These are phyloP conservation scores for Populus euphratica DNA, from an alignment of 345 rosid genomes.

Conservation along the genomic window DNA sequence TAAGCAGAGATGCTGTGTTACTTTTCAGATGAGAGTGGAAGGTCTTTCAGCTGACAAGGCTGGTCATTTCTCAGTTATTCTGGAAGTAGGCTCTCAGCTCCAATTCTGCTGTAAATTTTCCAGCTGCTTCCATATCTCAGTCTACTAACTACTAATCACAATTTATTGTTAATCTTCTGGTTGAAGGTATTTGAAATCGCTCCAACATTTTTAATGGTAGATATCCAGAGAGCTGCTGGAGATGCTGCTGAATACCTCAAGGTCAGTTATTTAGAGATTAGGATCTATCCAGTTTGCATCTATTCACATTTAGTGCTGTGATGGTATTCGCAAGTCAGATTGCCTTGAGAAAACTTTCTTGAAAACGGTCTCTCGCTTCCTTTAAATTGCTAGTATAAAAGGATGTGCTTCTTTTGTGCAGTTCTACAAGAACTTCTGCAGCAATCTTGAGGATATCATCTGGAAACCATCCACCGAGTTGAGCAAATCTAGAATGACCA, in stretches of 20 bases:
- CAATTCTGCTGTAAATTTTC: neutral
- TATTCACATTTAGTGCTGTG: neutral
- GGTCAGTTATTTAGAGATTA: constrained; percentile 38
- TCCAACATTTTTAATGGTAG: constrained; percentile 80
- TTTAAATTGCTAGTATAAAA: neutral
- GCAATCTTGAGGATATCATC: constrained; percentile 87
- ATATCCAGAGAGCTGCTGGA: constrained; percentile 72
- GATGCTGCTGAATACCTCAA: constrained; percentile 66
- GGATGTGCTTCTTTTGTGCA: constrained; percentile 27
- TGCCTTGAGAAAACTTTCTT: neutral
- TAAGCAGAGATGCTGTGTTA: constrained; percentile 3
- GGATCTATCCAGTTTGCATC: neutral
- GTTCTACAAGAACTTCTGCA: constrained; percentile 83
- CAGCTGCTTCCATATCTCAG: neutral
- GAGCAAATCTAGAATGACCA: constrained; percentile 48
- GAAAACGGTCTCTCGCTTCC: neutral
- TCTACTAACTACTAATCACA: neutral
- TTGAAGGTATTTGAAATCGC: constrained; percentile 86
- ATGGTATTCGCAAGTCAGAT: neutral
- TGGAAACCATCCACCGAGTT: constrained; percentile 80
- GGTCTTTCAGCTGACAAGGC: constrained; percentile 68
- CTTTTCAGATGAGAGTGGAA: constrained; percentile 91
- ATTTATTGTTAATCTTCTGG: neutral
- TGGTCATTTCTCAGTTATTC: constrained; percentile 67
- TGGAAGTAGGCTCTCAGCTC: constrained; percentile 53